phyloP scores from a whole-genome alignment of 257 asterid species.

The Agastache rugosa region DNA sequence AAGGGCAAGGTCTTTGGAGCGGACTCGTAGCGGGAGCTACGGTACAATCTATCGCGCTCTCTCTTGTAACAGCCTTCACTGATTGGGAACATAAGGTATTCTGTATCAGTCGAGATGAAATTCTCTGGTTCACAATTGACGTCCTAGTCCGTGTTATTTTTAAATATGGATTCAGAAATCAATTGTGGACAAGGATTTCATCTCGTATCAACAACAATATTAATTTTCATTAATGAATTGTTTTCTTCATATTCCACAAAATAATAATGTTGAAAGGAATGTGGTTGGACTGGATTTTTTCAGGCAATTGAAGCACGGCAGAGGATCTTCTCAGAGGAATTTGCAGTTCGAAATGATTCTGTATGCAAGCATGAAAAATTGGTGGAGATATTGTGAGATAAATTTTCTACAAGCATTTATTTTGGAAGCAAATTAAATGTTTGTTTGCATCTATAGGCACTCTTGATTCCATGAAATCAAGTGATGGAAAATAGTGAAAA shows the following conservation, averaged over 20 bases:
- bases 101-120: neutral
- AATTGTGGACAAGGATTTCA: neutral
- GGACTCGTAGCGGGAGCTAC: slow-evolving; percentile 55
- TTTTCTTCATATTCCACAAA: no score
- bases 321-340: slow-evolving; percentile 43
- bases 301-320: slow-evolving; percentile 60
- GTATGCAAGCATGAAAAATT: slow-evolving; percentile 31
- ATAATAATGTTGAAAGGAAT: neutral
- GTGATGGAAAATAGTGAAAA: slow-evolving; percentile 2
- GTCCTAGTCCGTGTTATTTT: neutral
- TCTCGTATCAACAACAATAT: neutral
- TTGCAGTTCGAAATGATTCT: slow-evolving; percentile 21
- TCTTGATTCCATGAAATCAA: slow-evolving; percentile 20
- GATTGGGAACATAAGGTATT: slow-evolving; percentile 58
- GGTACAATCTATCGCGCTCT: slow-evolving; percentile 45
- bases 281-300: slow-evolving; percentile 26
- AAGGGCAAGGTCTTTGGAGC: slow-evolving; percentile 64
- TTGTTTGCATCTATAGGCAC: slow-evolving; percentile 15
- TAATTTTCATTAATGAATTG: neutral
- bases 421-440: neutral
- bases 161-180: neutral
- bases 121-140: neutral
- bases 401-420: neutral
- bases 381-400: slow-evolving; percentile 2
- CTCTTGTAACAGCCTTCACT: slow-evolving; percentile 45